These are phyloP conservation scores for Petunia axillaris DNA, from an alignment of 257 asterid genomes.

Conservation along the genomic window DNA sequence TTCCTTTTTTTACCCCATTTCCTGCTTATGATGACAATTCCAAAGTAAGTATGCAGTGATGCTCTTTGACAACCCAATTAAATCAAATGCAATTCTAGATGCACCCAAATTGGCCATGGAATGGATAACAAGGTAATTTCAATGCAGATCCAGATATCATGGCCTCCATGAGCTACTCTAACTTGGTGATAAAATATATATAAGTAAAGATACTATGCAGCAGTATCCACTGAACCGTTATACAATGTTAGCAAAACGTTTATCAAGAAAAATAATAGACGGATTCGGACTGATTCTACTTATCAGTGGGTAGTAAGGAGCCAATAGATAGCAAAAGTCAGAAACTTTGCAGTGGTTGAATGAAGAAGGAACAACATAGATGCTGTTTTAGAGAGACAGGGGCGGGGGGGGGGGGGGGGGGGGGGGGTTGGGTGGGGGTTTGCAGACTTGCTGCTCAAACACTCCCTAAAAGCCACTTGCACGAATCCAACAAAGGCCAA, in stretches of 20 bases:
- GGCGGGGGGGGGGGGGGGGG: too few relatives aligned
- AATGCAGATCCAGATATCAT: not conserved
- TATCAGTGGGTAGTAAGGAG: not conserved
- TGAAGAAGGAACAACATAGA: not conserved
- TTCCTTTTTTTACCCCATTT: not conserved
- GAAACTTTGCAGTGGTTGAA: not conserved
- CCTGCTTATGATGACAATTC: not conserved
- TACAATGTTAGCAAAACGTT: not conserved
- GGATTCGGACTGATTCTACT: not conserved
- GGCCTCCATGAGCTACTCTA: not conserved
- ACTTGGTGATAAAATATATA: not conserved
- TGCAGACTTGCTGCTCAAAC: too few relatives aligned
- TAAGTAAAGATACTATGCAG: not conserved
- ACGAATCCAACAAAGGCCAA: too few relatives aligned
- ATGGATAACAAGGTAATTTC: not conserved
- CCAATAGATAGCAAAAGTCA: not conserved
- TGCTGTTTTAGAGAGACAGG: not conserved
- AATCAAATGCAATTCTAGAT: not conserved
- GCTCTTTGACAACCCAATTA: slow-evolving; percentile 6
- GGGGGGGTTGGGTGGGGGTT: too few relatives aligned
- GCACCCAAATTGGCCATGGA: not conserved
- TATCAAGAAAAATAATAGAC: not conserved
- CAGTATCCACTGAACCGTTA: not conserved
- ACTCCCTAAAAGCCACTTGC: too few relatives aligned
- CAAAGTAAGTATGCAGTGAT: not conserved